phyloP scores from a whole-genome alignment of 2,329 filamentous ascomycete genomes.

The Chrysoporthe austroafricana region DNA sequence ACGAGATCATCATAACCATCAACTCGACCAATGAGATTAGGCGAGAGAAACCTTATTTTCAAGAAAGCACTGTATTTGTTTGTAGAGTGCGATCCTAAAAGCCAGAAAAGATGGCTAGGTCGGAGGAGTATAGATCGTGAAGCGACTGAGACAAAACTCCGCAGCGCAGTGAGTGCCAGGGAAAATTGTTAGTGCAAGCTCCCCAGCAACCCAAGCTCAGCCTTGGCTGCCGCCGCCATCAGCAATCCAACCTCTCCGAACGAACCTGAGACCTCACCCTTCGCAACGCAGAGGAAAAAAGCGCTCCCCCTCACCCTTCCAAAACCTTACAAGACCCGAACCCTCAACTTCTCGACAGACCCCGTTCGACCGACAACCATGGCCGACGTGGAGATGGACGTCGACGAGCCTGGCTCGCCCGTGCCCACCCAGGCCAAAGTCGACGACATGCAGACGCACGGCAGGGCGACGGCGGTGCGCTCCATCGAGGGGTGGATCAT shows the following conservation, averaged over 20 bases:
- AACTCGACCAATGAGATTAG: not conserved
- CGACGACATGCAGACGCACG: constrained; percentile 71
- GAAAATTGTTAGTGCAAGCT: not conserved
- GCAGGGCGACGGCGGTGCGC: constrained; percentile 78
- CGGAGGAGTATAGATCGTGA: not conserved
- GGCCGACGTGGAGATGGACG: constrained; percentile 63
- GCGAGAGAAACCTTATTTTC: too few species aligned
- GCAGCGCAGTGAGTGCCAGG: too few species aligned
- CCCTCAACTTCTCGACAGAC: not conserved
- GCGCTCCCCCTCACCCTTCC: not conserved
- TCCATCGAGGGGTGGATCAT: constrained; percentile 91
- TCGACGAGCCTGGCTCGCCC: constrained; percentile 53
- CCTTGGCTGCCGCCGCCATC: not conserved
- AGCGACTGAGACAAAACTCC: not conserved
- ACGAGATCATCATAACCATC: not conserved
- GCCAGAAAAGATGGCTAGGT: not conserved
- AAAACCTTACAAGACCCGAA: not conserved
- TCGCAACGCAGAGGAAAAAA: not conserved
- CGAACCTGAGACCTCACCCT: not conserved
- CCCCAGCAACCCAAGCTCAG: not conserved
- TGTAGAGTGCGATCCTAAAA: too few species aligned
- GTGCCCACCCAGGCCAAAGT: constrained; percentile 48
- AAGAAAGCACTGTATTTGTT: too few species aligned
- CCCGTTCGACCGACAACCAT: constrained; percentile 39
- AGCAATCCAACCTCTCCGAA: not conserved